Base-by-base conservation (phyloP, 768 basidiomycete genomes). In the Coprinopsis cinerea region DNA sequence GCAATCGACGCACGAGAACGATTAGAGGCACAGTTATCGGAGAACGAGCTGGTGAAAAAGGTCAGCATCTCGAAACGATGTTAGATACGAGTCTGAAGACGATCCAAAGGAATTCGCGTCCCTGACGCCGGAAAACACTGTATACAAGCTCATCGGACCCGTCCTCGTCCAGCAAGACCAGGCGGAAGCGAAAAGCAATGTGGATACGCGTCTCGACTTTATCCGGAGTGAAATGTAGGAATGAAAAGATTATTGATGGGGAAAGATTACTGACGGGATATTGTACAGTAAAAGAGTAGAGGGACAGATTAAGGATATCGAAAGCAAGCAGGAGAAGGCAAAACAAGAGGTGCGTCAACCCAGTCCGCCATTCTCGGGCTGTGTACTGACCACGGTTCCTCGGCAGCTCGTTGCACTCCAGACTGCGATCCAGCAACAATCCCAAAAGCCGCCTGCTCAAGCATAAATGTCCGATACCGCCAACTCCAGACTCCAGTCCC, bases 31-130 rank as follows among this genome's bases (percentile, higher is more conserved):
- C 93, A 96, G 63, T 68, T 86, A 37, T 83, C 85, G 4, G 95
- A 97, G 69, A 96, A 93, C 67, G 90, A 96, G 65, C 71, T 83
- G 42, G 95, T 97, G 39, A 83, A 91, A 64, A 90, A 94, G 79
- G 94, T 86, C 26, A 22, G 53, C 32, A 14, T 27, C 25, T 20
- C 15, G 6, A 22, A 13, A 10, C 22, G 27, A 11, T 25, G 23
- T 17, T 41, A 34, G 2, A 36, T 23, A 7, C n/a, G n/a, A 17
- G 5, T 30, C 51, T 47, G 30, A 44, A 26, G 42, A 41, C 24
- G 44, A 47, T 20, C 22, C 62, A 14, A 36, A 97, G 93, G 95
- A 97, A 69, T 92, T 98, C 61, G 69, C 74, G 15, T 70, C 74
- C 24, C 66, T 97, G 48, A 85, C 83, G 36, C 70, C 82, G 3